Evolutionary conservation across 768 basidiomycete genomes (phyloP).

Genomic region (Baorangia bicolor): DNA sequence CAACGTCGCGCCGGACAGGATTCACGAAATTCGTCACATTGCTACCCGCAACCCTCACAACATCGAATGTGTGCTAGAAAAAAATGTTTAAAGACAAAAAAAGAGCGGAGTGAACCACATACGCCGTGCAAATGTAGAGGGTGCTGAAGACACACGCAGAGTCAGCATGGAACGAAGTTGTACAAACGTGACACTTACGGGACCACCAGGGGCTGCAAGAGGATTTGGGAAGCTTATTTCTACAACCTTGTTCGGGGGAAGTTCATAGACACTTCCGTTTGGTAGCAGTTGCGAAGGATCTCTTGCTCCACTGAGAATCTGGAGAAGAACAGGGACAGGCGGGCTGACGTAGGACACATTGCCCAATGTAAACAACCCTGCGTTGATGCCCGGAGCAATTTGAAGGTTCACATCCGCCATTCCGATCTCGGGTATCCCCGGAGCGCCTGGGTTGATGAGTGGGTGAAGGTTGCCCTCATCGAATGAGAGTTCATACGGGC

Average conservation of each 20-base stretch:
- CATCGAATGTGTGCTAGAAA: constrained; percentile 38
- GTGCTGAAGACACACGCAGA: constrained; percentile 22
- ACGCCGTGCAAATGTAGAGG: constrained; percentile 45
- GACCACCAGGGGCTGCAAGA: constrained; percentile 26
- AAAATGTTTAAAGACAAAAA: not conserved
- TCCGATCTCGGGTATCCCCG: constrained; percentile 38
- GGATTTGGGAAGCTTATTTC: constrained; percentile 46
- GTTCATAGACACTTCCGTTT: constrained; percentile 43
- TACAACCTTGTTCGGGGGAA: constrained; percentile 45
- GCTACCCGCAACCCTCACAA: constrained; percentile 34
- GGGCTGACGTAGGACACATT: constrained; percentile 39
- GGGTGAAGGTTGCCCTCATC: constrained; percentile 42
- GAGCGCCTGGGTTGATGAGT: constrained; percentile 33
- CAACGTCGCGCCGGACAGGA: constrained; percentile 37
- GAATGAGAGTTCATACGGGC: constrained; percentile 30
- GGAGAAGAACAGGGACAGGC: constrained; percentile 52
- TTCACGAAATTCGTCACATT: constrained; percentile 35
- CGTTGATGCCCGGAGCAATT: constrained; percentile 9
- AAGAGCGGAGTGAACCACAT: constrained; percentile 6
- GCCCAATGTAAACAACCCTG: constrained; percentile 23
- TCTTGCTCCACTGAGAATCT: constrained; percentile 54
- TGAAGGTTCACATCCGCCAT: constrained; percentile 41
- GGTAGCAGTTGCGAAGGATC: constrained; percentile 49
- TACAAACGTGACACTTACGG: constrained; percentile 20
- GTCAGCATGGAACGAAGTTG: not conserved